Conservation (phyloP, 2,329 filamentous ascomycete species). For the Fusarium poae region DNA sequence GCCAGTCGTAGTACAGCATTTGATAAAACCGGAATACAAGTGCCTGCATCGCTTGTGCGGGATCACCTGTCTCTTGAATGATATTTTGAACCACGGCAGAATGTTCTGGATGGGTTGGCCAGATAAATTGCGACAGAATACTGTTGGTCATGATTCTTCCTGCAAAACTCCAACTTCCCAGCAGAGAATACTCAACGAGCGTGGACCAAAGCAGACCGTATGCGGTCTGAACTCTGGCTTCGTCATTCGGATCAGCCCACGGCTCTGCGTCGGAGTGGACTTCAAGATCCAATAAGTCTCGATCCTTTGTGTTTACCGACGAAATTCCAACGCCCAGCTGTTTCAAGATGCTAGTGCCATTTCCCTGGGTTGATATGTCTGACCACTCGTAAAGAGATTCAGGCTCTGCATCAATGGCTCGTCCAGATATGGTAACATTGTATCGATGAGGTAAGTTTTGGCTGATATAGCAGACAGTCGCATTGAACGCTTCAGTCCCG, state of each 20-base stretch:
- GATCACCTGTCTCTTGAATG: not conserved
- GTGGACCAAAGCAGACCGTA: constrained; percentile 3
- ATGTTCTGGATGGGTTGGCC: constrained; percentile 10
- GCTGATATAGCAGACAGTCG: constrained; percentile 11
- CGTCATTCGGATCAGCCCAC: not conserved
- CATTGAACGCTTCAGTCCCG: constrained; percentile 10
- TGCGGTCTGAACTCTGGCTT: not conserved
- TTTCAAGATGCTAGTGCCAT: not conserved
- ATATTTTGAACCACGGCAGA: constrained; percentile 11
- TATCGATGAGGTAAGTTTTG: constrained; percentile 13
- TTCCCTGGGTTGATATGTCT: not conserved
- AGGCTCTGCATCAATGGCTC: constrained; percentile 14
- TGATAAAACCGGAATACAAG: constrained; percentile 11
- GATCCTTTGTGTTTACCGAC: not conserved
- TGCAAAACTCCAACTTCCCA: constrained; percentile 13
- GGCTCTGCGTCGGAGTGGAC: not conserved
- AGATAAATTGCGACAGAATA: not conserved
- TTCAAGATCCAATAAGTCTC: constrained; percentile 16
- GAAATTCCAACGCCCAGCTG: constrained; percentile 8
- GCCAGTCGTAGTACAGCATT: constrained; percentile 15
- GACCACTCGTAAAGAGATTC: constrained; percentile 7
- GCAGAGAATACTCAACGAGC: not conserved
- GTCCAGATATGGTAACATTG: constrained; percentile 22
- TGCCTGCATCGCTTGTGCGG: not conserved
- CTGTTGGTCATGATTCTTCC: not conserved